Conservation (phyloP, 441 rosid genomes). For the Brassica balearica region DNA sequence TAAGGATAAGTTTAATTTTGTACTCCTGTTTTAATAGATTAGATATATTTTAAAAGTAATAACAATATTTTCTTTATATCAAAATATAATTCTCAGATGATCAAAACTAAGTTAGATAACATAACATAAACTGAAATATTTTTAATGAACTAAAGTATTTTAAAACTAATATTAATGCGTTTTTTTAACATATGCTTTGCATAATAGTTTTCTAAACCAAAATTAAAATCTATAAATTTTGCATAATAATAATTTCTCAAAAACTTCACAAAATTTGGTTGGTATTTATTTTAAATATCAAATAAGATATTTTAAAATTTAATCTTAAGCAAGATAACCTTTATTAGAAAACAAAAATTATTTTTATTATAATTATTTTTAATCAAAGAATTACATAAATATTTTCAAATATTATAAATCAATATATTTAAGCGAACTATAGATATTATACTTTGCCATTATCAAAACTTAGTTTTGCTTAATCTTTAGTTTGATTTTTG, state of each 20-base stretch:
- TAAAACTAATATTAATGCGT: neutral
- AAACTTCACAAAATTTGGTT: too few relatives aligned
- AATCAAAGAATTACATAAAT: too few relatives aligned
- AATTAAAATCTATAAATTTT: neutral
- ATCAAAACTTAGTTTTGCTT: neutral
- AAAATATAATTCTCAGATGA: neutral
- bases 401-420: neutral
- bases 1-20: too few relatives aligned
- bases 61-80: neutral
- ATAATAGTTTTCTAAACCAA: too few relatives aligned
- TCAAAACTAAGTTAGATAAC: neutral
- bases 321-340: neutral
- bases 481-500: neutral
- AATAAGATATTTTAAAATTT: too few relatives aligned
- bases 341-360: too few relatives aligned
- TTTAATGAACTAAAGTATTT: too few relatives aligned
- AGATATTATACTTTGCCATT: neutral
- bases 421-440: too few relatives aligned
- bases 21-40: too few relatives aligned
- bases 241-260: too few relatives aligned
- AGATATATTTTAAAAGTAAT: neutral
- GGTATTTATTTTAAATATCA: neutral
- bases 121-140: too few relatives aligned
- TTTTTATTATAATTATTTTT: too few relatives aligned
- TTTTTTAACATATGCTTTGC: neutral